phyloP scores from a whole-genome alignment of 75 land plant genomes.

The Cupressus sempervirens region DNA sequence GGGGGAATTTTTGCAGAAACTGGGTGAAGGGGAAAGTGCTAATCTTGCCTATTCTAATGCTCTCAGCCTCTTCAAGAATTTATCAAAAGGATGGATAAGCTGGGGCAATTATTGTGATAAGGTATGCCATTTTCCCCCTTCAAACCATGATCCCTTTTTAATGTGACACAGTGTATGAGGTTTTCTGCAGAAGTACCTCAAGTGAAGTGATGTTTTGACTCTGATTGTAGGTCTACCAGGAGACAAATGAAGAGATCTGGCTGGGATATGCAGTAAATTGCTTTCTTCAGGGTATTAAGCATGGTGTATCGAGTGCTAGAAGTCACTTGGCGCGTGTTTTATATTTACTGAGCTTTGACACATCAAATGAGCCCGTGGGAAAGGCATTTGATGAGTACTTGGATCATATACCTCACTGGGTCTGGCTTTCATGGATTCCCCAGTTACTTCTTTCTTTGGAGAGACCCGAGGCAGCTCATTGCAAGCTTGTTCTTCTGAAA shows the following conservation, averaged over 20 bases:
- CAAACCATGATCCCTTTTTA: background rate
- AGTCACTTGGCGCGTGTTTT: conserved; percentile 93
- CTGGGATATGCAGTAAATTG: conserved; percentile 95
- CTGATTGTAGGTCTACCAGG: conserved; percentile 74
- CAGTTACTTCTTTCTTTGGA: conserved; percentile 94
- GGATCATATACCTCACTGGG: conserved; percentile 97
- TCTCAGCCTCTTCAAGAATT: conserved; percentile 69
- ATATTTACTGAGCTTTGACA: conserved; percentile 94
- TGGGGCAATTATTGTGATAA: conserved; percentile 99
- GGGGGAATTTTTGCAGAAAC: conserved; percentile 85
- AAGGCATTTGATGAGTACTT: conserved; percentile 85
- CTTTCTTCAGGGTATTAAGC: conserved; percentile 97
- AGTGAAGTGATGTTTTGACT: background rate
- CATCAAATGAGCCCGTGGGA: conserved; percentile 84
- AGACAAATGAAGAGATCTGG: conserved; percentile 87
- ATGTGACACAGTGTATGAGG: background rate
- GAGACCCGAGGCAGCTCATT: conserved; percentile 91
- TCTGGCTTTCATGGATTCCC: conserved; percentile 99
- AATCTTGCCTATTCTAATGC: conserved; percentile 81
- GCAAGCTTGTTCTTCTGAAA: conserved; percentile 88
- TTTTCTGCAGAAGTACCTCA: background rate
- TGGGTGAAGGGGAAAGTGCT: conserved; percentile 79
- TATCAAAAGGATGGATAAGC: conserved; percentile 99
- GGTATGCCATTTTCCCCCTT: conserved; percentile 34
- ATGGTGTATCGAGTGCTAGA: conserved; percentile 88